Conservation (phyloP, 108 stramenopile species). For the Cyclotella kingstonii region DNA sequence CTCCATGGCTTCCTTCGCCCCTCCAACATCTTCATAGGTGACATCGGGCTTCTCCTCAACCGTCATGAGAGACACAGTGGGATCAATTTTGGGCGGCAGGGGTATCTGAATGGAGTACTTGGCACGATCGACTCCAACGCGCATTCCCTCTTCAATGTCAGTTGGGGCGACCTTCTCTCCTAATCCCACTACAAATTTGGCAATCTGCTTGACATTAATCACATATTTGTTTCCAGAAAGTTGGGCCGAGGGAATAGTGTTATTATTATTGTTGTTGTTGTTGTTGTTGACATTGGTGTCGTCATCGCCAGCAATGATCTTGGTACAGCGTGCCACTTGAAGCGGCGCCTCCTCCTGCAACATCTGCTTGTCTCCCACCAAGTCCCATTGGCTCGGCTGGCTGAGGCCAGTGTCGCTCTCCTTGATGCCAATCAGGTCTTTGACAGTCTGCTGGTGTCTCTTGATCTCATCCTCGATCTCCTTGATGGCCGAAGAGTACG, state of each 20-base stretch:
- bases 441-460: constrained; percentile 92
- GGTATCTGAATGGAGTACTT: constrained; percentile 99
- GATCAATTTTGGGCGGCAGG: constrained; percentile 98
- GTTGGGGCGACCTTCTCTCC: constrained; percentile 98
- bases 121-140: constrained; percentile 96
- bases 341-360: constrained; percentile 98
- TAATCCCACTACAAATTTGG: constrained; percentile 98
- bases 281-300: constrained; percentile 15
- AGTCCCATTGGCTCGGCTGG: constrained; percentile 98
- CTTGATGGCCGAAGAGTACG: constrained; percentile 93
- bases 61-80: constrained; percentile 97
- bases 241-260: constrained; percentile 18
- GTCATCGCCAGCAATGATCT: constrained; percentile 90
- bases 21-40: constrained; percentile 99
- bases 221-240: constrained; percentile 90
- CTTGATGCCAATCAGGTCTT: constrained; percentile 98
- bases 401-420: constrained; percentile 97
- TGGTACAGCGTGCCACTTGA: constrained; percentile 97
- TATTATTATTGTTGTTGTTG: background rate
- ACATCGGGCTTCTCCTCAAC: constrained; percentile 99
- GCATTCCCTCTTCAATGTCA: constrained; percentile 99
- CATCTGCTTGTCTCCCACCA: constrained; percentile 99
- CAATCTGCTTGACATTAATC: constrained; percentile 99
- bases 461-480: constrained; percentile 95
- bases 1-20: constrained; percentile 96